Evolutionary conservation across 2,329 filamentous ascomycete species (phyloP).

Genomic region (Fusarium goolgardi): DNA sequence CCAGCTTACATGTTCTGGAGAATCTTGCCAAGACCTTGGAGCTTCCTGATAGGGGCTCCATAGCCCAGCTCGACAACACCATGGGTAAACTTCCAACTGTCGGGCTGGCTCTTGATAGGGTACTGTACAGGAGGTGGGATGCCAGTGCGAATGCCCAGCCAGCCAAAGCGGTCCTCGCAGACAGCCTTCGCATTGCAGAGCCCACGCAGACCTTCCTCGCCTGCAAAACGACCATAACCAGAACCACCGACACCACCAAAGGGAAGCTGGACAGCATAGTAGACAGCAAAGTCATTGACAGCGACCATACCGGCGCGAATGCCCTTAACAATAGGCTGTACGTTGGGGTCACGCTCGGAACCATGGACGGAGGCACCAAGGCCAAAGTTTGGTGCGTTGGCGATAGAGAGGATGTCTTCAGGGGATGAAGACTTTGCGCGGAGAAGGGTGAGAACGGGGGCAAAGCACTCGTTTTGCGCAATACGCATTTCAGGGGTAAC

Average conservation of each 20-base stretch:
- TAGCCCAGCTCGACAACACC: slow-evolving; percentile 73
- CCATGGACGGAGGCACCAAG: slow-evolving; percentile 93
- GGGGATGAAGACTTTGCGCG: slow-evolving; percentile 71
- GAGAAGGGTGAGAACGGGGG: slow-evolving; percentile 89
- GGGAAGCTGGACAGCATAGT: slow-evolving; percentile 92
- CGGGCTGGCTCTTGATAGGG: slow-evolving; percentile 74
- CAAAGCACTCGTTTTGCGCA: slow-evolving; percentile 92
- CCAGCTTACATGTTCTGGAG: slow-evolving; percentile 56
- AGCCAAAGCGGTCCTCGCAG: slow-evolving; percentile 77
- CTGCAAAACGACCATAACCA: slow-evolving; percentile 93
- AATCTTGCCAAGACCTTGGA: slow-evolving; percentile 56
- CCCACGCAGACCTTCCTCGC: slow-evolving; percentile 84
- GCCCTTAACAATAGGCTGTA: slow-evolving; percentile 72
- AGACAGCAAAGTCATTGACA: slow-evolving; percentile 94
- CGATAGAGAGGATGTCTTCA: slow-evolving; percentile 75
- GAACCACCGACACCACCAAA: slow-evolving; percentile 93
- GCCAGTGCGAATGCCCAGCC: slow-evolving; percentile 73
- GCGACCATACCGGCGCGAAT: slow-evolving; percentile 90
- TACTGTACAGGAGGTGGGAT: slow-evolving; percentile 87
- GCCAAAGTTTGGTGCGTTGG: slow-evolving; percentile 86
- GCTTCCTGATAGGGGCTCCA: slow-evolving; percentile 55
- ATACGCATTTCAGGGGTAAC: slow-evolving; percentile 88
- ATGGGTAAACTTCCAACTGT: slow-evolving; percentile 73
- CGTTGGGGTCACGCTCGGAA: slow-evolving; percentile 66
- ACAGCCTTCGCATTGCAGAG: slow-evolving; percentile 90